Base-by-base conservation (phyloP, 1,284 basidiomycete genomes). In the Cryptococcus maquisensis region DNA sequence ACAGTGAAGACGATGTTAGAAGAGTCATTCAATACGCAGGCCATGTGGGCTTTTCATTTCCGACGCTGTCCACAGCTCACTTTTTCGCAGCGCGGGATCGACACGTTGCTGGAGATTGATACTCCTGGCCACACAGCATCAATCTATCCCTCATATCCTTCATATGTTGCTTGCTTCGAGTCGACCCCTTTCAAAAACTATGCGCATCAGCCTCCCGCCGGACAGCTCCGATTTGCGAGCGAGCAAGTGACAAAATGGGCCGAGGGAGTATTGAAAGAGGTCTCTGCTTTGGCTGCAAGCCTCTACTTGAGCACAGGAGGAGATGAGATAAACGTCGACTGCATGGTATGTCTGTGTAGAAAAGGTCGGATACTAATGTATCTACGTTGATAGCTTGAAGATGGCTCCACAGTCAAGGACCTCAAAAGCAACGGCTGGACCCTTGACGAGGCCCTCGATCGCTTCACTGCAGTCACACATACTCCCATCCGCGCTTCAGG, bases 91-190 rank as follows among this genome's bases (percentile, higher is more conserved):
- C 82, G 85, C 35, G 90, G 90, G 3, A 86, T 93, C 57, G 86
- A 90, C 63, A 85, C 91, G 36, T 78, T 90, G 47, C 75, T 86
- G 39, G 85, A 87, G 72, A 82, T 88, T 54, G 86, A 88, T 73
- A 89, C 86, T 0, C 90, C 88, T 1, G 89, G 88, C 16, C 89
- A 92, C 71, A 90, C 88, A 4, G 79, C 85, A 4, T 76, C 80
- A 52, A 86, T 93, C 45, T 80, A 80, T 2, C 73, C 82, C 39
- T 75, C 86, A 0, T 81, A 85, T 67, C 86, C 87, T 0, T 86
- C 90, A 40, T 80, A 84, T 63, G 76, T 93, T 44, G 87, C 88
- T 1, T 93, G 90, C 70, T 76, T 80, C 12, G 78, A 83, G 56
- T 77, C 80, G 1, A 72, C 77, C 3, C 86, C 86, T 0, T 90